phyloP scores from a whole-genome alignment of 352 stramenopile genomes.

The Globisporangium yorkense region DNA sequence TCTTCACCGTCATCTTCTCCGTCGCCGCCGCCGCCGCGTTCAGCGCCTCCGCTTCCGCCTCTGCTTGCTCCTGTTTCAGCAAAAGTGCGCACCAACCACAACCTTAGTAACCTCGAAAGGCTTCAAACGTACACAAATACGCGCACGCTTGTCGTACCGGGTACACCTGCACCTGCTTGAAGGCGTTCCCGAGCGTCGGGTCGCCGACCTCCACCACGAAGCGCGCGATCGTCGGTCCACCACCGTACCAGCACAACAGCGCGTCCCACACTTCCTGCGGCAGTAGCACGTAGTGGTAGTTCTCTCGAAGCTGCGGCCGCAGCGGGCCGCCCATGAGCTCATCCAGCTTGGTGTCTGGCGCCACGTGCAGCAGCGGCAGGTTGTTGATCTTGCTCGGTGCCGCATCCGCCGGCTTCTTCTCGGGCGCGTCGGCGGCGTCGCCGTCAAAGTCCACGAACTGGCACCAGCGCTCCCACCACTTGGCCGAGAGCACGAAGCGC shows the following conservation, averaged over 20 bases:
- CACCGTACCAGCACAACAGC: slow-evolving; percentile 59
- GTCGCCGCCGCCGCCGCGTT: slow-evolving; percentile 1
- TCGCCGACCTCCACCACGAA: slow-evolving; percentile 71
- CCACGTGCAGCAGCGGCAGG: slow-evolving; percentile 48
- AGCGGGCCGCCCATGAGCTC: slow-evolving; percentile 66
- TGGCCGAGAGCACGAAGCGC: slow-evolving; percentile 68
- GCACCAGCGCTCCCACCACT: slow-evolving; percentile 82
- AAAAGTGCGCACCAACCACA: background rate
- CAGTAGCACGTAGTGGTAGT: slow-evolving; percentile 68
- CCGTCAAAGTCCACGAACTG: slow-evolving; percentile 61
- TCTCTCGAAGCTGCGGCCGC: slow-evolving; percentile 59
- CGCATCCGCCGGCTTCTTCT: slow-evolving; percentile 7
- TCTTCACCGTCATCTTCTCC: slow-evolving; percentile 11
- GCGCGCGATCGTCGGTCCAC: slow-evolving; percentile 61
- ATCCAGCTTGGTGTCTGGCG: slow-evolving; percentile 35
- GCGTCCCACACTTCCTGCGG: slow-evolving; percentile 77
- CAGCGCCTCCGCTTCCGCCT: slow-evolving; percentile 20
- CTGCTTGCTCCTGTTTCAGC: slow-evolving; percentile 26
- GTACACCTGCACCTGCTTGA: slow-evolving; percentile 77
- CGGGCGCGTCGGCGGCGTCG: background rate
- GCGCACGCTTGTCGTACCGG: slow-evolving; percentile 22
- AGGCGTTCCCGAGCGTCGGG: slow-evolving; percentile 39
- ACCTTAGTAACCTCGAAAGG: background rate
- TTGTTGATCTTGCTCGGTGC: slow-evolving; percentile 64
- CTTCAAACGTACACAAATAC: background rate